Conservation (phyloP, 768 basidiomycete genomes). For the Coprinellus micaceus region DNA sequence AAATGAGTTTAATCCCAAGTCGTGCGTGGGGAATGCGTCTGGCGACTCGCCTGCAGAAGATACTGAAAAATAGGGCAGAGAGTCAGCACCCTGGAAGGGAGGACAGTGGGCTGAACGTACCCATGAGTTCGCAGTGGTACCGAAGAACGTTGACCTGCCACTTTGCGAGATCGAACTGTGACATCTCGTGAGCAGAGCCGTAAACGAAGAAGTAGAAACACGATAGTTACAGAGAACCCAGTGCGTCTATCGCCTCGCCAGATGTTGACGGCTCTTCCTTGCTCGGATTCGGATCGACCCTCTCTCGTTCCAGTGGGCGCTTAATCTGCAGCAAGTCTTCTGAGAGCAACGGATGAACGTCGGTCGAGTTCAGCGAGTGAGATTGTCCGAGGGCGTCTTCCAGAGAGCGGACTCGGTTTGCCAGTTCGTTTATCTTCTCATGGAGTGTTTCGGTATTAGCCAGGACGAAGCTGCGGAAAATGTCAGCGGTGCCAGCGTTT, state of each 20-base stretch:
- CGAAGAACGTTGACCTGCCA: constrained; percentile 63
- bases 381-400: constrained; percentile 61
- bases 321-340: constrained; percentile 64
- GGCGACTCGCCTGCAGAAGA: constrained; percentile 53
- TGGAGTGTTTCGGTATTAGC: constrained; percentile 69
- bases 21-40: background rate
- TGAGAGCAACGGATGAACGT: constrained; percentile 54
- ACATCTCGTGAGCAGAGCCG: constrained; percentile 7
- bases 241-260: constrained; percentile 56
- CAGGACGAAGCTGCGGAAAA: constrained; percentile 52
- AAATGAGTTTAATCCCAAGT: constrained; percentile 5
- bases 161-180: constrained; percentile 57
- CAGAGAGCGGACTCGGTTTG: constrained; percentile 61
- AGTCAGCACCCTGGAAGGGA: constrained; percentile 12
- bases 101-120: constrained; percentile 34
- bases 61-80: constrained; percentile 37
- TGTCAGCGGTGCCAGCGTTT: background rate
- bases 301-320: constrained; percentile 61
- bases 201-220: constrained; percentile 1
- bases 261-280: constrained; percentile 44
- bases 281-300: constrained; percentile 32
- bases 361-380: constrained; percentile 43
- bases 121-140: constrained; percentile 65
- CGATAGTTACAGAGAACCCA: constrained; percentile 56
- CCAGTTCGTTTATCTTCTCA: constrained; percentile 60